Base-by-base conservation (phyloP, 2,329 filamentous ascomycete genomes). In the Talaromyces islandicus region DNA sequence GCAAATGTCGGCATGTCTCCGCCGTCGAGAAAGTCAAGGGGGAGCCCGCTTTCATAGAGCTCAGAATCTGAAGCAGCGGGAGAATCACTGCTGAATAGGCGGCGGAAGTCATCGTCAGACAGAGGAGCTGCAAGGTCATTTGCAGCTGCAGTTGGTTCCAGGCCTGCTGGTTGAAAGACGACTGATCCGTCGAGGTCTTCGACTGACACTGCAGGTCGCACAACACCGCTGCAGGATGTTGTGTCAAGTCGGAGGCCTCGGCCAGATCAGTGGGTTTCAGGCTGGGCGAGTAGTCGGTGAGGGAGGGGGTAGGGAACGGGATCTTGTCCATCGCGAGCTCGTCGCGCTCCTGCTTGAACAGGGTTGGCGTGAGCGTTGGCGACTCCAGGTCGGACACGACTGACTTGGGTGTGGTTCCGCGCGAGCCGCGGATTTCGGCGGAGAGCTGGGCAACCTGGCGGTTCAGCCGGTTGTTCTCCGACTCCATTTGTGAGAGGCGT, bases 211-310 rank as follows among this genome's bases (percentile, higher is more conserved):
- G 94, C 94, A 96, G 94, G 94, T 96, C 94, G 79, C 89, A 97
- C 94, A 97, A 97, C 93, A 97, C 88, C 92, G 85, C 94, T 84
- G 94, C 94, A 97, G 94, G 92, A 96, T 95, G 92, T 97, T 97
- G 94, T 97, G 92, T 94, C 94, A 86, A 81, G 85, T 95, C 91
- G 86, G 90, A 84, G 80, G 88, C 84, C 80, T 80, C 75, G 75
- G 77, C 75, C 72, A 77, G 74, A 73, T 71, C 73, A 66, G 73
- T 73, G 67, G 73, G 71, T 65, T 73, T 72, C 61, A 73, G 67
- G 58, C 69, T 76, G 41, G 75, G 73, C 24, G 74, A 75, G 69
- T 72, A 74, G 61, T 74, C 73, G 67, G 69, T 68, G 43, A 71
- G 61, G 57, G 74, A 73, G 6, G 73, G 73, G 48, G 73, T 73